Percentiles rank a stretch among this genome's conserved stretches.
These are phyloP conservation scores for Lentinula guzmanii DNA, from an alignment of 768 basidiomycete species.

Conservation along the genomic window DNA sequence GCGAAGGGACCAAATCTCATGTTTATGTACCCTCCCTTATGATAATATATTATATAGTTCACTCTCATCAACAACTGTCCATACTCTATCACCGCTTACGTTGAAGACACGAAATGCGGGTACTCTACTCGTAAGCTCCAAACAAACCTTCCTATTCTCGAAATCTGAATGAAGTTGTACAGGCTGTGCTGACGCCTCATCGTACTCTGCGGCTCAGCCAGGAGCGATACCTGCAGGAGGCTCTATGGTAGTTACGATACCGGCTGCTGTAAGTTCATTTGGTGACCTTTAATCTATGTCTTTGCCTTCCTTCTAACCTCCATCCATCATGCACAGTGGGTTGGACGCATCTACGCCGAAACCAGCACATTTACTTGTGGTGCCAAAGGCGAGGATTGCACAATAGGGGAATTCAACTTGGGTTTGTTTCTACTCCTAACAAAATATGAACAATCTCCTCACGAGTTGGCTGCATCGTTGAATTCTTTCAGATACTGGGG, in stretches of 20 bases:
- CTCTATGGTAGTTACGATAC: background rate
- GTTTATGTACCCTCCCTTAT: no score
- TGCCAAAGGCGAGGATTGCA: constrained; percentile 29
- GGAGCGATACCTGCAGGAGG: background rate
- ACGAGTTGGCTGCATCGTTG: background rate
- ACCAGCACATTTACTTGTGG: constrained; percentile 28
- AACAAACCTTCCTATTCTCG: background rate
- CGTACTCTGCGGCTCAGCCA: constrained; percentile 3
- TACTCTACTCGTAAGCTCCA: background rate
- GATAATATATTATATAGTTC: background rate
- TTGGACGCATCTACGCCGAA: constrained; percentile 33
- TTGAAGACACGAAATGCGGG: background rate
- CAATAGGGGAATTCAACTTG: constrained; percentile 33
- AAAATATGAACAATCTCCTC: background rate
- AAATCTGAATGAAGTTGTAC: background rate
- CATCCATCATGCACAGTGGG: constrained; percentile 22
- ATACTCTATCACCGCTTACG: background rate
- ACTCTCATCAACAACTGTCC: background rate
- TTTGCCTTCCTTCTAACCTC: background rate
- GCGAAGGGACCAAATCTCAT: background rate
- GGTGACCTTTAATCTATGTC: background rate
- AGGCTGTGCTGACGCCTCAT: background rate
- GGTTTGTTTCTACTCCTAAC: constrained; percentile 16
- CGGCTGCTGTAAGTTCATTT: background rate
- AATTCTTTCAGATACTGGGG: constrained; percentile 11